Conservation (phyloP, 2,329 filamentous ascomycete species). For the Anisogramma anomala region DNA sequence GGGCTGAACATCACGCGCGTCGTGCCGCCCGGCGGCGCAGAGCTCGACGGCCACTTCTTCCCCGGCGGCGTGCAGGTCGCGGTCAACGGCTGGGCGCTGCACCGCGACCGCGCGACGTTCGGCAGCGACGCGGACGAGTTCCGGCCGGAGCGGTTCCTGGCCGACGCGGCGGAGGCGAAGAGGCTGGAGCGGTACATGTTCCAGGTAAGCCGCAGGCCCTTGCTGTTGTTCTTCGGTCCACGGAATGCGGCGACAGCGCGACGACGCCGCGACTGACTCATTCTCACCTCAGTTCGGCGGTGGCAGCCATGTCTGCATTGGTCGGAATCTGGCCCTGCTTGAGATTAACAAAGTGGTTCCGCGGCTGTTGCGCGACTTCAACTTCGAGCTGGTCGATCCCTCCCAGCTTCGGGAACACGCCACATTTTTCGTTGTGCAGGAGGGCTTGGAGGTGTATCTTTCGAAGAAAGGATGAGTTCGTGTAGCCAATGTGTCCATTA, state of each 20-base stretch:
- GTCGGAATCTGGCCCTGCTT: conserved; percentile 40
- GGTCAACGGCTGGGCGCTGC: conserved; percentile 43
- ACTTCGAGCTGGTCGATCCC: conserved; percentile 40
- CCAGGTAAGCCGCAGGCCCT: conserved; percentile 29
- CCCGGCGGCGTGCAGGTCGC: conserved; percentile 42
- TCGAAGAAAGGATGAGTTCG: conserved; percentile 21
- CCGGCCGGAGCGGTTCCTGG: conserved; percentile 44
- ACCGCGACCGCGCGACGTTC: conserved; percentile 36
- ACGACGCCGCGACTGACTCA: too few species aligned
- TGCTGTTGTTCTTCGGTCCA: neutral
- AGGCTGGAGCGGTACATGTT: conserved; percentile 45
- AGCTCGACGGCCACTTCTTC: conserved; percentile 38
- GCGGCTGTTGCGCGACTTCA: conserved; percentile 40
- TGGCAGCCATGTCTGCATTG: conserved; percentile 43
- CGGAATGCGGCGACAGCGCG: too few species aligned
- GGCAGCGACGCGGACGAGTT: conserved; percentile 40
- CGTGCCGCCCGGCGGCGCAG: conserved; percentile 39
- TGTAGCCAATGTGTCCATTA: too few species aligned
- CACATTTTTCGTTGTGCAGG: conserved; percentile 49
- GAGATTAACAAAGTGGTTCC: conserved; percentile 50
- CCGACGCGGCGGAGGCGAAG: conserved; percentile 30
- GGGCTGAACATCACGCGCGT: conserved; percentile 41
- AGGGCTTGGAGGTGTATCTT: conserved; percentile 41
- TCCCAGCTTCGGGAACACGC: conserved; percentile 39
- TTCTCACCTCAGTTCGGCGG: conserved; percentile 46